Conservation (phyloP, 805 yeast genomes). For the Metschnikowia kunwiensis region DNA sequence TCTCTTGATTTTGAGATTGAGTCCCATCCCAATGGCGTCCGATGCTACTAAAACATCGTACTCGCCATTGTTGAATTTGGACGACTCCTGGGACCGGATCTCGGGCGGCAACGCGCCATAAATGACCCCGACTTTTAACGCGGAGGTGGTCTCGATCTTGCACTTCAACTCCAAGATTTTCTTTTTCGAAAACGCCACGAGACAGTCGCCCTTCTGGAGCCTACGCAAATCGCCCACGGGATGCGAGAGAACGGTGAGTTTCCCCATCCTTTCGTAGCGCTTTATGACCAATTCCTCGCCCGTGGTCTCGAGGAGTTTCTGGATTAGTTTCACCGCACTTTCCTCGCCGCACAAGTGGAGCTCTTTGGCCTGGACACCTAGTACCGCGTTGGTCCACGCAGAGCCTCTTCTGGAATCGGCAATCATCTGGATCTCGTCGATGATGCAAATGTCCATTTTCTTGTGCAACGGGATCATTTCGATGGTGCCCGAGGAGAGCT, state of each 20-base stretch:
- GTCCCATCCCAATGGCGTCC: slow-evolving; percentile 98
- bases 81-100: slow-evolving; percentile 81
- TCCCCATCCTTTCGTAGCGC: slow-evolving; percentile 71
- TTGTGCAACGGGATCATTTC: slow-evolving; percentile 81
- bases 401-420: slow-evolving; percentile 76
- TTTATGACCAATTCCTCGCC: slow-evolving; percentile 80
- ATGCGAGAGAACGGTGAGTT: slow-evolving; percentile 50
- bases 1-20: slow-evolving; percentile 79
- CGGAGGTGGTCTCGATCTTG: slow-evolving; percentile 60
- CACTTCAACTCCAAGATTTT: slow-evolving; percentile 67
- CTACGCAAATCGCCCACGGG: slow-evolving; percentile 33
- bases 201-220: slow-evolving; percentile 75
- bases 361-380: slow-evolving; percentile 83
- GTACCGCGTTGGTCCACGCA: slow-evolving; percentile 90
- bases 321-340: slow-evolving; percentile 68
- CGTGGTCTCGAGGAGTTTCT: slow-evolving; percentile 56
- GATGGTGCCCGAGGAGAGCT: slow-evolving; percentile 80
- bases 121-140: slow-evolving; percentile 75
- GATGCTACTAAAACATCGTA: slow-evolving; percentile 88
- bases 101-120: slow-evolving; percentile 98
- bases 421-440: slow-evolving; percentile 97
- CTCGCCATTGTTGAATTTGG: slow-evolving; percentile 70
- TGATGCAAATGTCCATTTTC: slow-evolving; percentile 79
- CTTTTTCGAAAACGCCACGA: slow-evolving; percentile 80
- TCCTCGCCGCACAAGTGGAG: slow-evolving; percentile 93